Conservation (phyloP, 768 basidiomycete species). For the Ramaria sp. region DNA sequence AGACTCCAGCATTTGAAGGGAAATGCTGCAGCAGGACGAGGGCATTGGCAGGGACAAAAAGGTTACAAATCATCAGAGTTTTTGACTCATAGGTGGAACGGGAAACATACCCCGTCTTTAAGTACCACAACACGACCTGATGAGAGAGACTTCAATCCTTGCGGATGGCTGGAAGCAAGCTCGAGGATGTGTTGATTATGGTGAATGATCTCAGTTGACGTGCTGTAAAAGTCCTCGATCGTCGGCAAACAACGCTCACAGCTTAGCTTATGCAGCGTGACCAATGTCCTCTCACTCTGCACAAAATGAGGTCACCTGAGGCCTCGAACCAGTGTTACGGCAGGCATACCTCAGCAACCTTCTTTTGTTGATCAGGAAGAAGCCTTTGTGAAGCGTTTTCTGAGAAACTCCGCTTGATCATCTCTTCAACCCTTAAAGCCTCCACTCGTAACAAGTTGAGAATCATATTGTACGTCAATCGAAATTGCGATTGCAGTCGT, state of each 20-base stretch:
- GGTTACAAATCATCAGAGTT: not conserved
- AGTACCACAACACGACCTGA: constrained; percentile 78
- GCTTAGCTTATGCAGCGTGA: constrained; percentile 48
- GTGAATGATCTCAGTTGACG: constrained; percentile 48
- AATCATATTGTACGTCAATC: constrained; percentile 99
- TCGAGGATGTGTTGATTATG: constrained; percentile 53
- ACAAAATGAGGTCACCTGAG: constrained; percentile 6
- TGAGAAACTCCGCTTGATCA: constrained; percentile 99
- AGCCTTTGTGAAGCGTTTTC: constrained; percentile 92
- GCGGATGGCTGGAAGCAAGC: constrained; percentile 46
- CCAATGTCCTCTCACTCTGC: constrained; percentile 64
- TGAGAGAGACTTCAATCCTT: constrained; percentile 56
- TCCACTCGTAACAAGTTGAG: constrained; percentile 93
- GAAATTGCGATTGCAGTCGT: constrained; percentile 90
- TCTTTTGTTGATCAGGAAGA: constrained; percentile 86
- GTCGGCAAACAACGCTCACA: constrained; percentile 64
- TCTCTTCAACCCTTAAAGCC: constrained; percentile 92
- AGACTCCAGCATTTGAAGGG: constrained; percentile 50
- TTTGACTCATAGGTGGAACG: not conserved
- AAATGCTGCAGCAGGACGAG: constrained; percentile 51
- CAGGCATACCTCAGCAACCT: constrained; percentile 62
- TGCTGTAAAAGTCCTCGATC: constrained; percentile 70
- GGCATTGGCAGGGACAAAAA: not conserved
- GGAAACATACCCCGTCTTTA: constrained; percentile 59
- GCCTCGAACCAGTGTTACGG: not conserved